Conservation (phyloP, 257 asterid species). For the Verbena officinalis region DNA sequence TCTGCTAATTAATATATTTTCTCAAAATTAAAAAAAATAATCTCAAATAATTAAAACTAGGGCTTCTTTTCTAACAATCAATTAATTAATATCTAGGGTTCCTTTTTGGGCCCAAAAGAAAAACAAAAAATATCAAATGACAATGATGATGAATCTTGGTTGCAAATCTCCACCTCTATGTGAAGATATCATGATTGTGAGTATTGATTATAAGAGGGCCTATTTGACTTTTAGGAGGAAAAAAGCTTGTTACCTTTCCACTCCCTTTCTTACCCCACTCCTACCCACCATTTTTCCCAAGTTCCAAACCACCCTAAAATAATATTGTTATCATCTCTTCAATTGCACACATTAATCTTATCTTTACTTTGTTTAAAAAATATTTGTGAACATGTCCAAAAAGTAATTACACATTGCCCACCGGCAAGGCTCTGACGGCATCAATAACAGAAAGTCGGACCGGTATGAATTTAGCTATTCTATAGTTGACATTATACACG, state of each 20-base stretch:
- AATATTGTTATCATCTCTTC: constrained; percentile 83
- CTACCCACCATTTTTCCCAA: constrained; percentile 74
- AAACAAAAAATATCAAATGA: constrained; percentile 36
- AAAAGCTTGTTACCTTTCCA: constrained; percentile 84
- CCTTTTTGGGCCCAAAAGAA: constrained; percentile 38
- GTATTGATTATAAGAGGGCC: constrained; percentile 53
- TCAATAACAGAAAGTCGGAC: no score
- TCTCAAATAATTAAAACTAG: constrained; percentile 22
- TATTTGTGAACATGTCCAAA: no score
- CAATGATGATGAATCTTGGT: constrained; percentile 81
- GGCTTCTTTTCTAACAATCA: constrained; percentile 11
- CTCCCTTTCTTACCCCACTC: constrained; percentile 63
- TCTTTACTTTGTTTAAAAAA: constrained; percentile 47
- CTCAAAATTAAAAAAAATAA: constrained; percentile 3
- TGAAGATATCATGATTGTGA: constrained; percentile 51
- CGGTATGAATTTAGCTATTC: no score
- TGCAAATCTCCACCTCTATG: constrained; percentile 58
- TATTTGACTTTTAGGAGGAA: constrained; percentile 79
- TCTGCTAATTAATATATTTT: background rate
- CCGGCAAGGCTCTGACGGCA: no score
- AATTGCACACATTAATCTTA: constrained; percentile 71
- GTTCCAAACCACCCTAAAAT: constrained; percentile 65
- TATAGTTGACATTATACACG: no score
- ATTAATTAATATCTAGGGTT: constrained; percentile 32
- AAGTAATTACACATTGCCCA: no score